Evolutionary conservation across 306 rosid genomes (phyloP), one percentile per base, ranked within the genome.

Genomic region (Lagenaria siceraria): DNA sequence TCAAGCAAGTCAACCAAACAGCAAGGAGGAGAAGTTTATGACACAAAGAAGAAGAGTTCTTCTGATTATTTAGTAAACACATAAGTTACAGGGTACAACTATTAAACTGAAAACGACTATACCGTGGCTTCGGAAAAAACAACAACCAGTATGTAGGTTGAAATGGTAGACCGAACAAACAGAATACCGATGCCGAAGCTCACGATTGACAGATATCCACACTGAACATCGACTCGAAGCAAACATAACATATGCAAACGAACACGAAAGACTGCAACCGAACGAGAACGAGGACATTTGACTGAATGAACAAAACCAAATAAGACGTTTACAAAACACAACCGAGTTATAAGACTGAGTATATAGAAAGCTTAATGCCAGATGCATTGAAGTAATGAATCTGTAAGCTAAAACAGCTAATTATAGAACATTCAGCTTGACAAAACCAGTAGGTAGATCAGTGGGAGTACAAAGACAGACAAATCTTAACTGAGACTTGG

Each of bases 381-480:
- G 75, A 70, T 70, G 46, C 75, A 70, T 42, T 46, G 38, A 70
- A 71, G 76, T 25, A 69, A 69, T 43, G 75, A 22, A 3, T 68
- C 52, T 69, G 55, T 69, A 71, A 71, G 56, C 76, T 22, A 71
- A 71, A 71, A 71, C 40, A 71, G 40, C 2, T 24, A 71, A 11
- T 25, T 65, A 71, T 54, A 38, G 78, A 31, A 27, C 62, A 75
- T 52, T 35, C 66, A 75, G 69, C 78, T 75, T 36, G 46, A 75
- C 78, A 75, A 75, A 75, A 53, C 65, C 65, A 58, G 21, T 35
- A 35, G 48, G 40, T 40, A 75, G 66, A 54, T 2, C 31, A 53
- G 78, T 33, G 42, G 36, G 52, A 35, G 36, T 12, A 75, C 22
- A 75, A 56, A 75, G 66, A 56, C 78, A 55, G 17, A 51, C 27